Evolutionary conservation across 352 stramenopile genomes (phyloP), one percentile per base, ranked within the genome.

Genomic region (Globisporangium solare): DNA sequence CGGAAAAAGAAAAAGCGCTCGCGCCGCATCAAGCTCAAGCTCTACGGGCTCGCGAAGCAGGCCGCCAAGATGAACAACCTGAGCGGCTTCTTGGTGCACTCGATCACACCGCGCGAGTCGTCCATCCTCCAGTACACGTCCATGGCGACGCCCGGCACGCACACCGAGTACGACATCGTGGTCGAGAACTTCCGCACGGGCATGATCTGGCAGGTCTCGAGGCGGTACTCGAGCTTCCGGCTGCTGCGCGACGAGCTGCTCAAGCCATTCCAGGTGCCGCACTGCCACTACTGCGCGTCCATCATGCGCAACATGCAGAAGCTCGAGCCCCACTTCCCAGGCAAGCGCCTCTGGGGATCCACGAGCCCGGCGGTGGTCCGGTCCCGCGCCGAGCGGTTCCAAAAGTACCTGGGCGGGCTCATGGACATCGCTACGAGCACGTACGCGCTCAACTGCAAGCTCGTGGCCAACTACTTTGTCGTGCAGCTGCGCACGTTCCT

Each of bases 121-220:
- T 72, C 62, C 12, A 71, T 77, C 32, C 54, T 77, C 47, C 64
- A 71, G 46, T 80, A 82, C 66, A 76, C 71, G 62, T 84, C 74
- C 21, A 50, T 76, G 15, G 56, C 62, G 39, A 66, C 65, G 17
- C 70, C 70, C 0, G 70, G 70, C 1, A 83, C 72, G 17, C 67
- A 83, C 69, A 88, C 69, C 1, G 75, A 89, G 54, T 92, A 92
- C 66, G 69, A 83, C 24, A 58, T 88, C n/a, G 64, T 82, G 35
- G 65, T 86, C 14, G 69, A 80, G 58, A 76, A 86, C 54, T 70
- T 85, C 41, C 69, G 82, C 1, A 67, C 76, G 13, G 69, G 63
- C 12, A 58, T 73, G 47, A 63, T 66, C 40, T 92, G 81, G 81
- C 67, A 83, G 58, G 74, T 92, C 60, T 68, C 75, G 53, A 73